A percentile compares a stretch with the other conserved stretches of the same genome.
These are phyloP conservation scores for Dactylorhiza incarnata DNA, from an alignment of 106 monocot genomes.

Conservation along the genomic window DNA sequence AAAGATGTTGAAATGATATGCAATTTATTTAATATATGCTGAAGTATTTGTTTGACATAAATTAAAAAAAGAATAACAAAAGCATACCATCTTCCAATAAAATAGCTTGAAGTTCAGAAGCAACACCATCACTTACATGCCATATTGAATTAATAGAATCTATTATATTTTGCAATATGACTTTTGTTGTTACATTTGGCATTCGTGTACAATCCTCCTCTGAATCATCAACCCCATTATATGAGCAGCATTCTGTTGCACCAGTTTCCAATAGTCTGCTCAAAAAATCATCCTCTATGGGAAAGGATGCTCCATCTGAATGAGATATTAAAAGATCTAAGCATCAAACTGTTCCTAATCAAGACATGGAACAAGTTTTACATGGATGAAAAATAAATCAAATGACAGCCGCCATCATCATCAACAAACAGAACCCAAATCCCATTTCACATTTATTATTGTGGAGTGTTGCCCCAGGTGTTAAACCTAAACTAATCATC, in stretches of 20 bases:
- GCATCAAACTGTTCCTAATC: too few species aligned
- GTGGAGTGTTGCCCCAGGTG: too few species aligned
- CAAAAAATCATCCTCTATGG: conserved; percentile 44
- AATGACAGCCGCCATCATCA: neutral
- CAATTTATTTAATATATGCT: neutral
- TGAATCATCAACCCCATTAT: conserved; percentile 11
- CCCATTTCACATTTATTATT: too few species aligned
- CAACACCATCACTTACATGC: conserved; percentile 35
- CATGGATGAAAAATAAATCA: neutral
- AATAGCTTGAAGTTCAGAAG: conserved; percentile 17
- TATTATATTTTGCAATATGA: conserved; percentile 37
- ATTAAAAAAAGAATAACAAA: neutral
- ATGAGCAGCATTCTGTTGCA: conserved; percentile 53
- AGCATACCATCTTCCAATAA: conserved; percentile 48
- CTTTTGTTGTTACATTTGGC: conserved; percentile 15
- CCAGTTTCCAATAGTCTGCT: conserved; percentile 54
- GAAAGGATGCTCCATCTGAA: conserved; percentile 43
- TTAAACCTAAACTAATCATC: too few species aligned
- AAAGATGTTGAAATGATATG: neutral
- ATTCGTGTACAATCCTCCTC: conserved; percentile 17
- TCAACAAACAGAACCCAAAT: too few species aligned
- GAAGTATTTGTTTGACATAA: neutral
- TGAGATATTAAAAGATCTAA: conserved; percentile 7
- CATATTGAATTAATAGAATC: conserved; percentile 39
- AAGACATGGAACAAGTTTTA: neutral